Evolutionary conservation across 257 asterid species (phyloP).

Genomic region (Nicotiana attenuata): DNA sequence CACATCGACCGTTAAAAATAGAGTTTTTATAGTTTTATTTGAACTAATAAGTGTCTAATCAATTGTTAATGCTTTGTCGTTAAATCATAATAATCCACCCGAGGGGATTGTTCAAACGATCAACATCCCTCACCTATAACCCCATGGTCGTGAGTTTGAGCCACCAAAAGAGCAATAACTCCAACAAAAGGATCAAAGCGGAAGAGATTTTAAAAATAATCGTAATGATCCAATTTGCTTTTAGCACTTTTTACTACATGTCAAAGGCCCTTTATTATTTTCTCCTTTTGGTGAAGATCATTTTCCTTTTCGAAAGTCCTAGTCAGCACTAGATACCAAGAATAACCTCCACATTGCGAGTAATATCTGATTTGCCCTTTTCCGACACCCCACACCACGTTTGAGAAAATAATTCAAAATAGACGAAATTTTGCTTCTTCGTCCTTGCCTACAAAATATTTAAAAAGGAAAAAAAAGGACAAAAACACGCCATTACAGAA

Average conservation of each 20-base stretch:
- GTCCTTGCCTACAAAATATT: background rate
- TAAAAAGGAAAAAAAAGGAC: background rate
- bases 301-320: background rate
- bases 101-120: too few relatives aligned
- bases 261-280: background rate
- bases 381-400: background rate
- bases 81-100: background rate
- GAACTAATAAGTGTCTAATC: background rate
- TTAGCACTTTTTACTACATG: background rate
- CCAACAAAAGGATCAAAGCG: too few relatives aligned
- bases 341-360: background rate
- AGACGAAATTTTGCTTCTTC: background rate
- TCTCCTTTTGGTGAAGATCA: background rate
- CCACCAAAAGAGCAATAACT: too few relatives aligned
- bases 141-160: too few relatives aligned
- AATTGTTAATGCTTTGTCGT: background rate
- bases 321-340: background rate
- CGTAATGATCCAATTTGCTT: background rate
- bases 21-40: background rate
- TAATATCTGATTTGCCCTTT: conserved; percentile 8
- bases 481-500: conserved; percentile 13
- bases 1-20: background rate
- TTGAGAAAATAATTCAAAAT: background rate
- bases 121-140: too few relatives aligned
- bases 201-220: too few relatives aligned